These are phyloP conservation scores for Larix kaempferi DNA, from an alignment of 75 land plant genomes.

Conservation along the genomic window DNA sequence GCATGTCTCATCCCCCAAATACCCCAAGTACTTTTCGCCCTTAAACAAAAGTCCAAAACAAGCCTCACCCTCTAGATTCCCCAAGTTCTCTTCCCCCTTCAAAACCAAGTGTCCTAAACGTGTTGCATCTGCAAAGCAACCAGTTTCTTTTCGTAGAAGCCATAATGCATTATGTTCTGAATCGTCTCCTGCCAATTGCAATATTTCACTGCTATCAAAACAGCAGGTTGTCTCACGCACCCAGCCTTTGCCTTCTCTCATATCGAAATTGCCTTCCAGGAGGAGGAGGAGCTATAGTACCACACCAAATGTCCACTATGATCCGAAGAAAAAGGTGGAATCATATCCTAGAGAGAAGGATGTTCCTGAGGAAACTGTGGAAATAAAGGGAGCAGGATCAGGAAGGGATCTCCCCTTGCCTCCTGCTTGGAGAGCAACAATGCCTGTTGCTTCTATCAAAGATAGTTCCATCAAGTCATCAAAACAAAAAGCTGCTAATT, in stretches of 20 bases:
- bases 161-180: not conserved
- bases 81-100: not conserved
- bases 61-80: not conserved
- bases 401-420: conserved; percentile 2
- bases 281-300: not conserved
- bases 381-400: not conserved
- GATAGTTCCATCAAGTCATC: not conserved
- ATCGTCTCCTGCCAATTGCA: not conserved
- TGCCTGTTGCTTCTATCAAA: not conserved
- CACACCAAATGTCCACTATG: not conserved
- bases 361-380: not conserved
- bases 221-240: not conserved
- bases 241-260: no score
- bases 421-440: not conserved
- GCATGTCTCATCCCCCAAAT: not conserved
- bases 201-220: not conserved
- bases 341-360: not conserved
- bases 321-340: not conserved
- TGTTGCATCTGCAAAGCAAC: not conserved
- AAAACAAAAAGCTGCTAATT: not conserved
- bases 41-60: not conserved
- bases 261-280: no score
- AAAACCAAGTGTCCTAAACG: not conserved
- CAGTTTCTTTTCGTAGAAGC: not conserved
- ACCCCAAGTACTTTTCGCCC: conserved; percentile 2